Evolutionary conservation across 305 asterid genomes (phyloP).

Genomic region (Solanum hybrid): DNA sequence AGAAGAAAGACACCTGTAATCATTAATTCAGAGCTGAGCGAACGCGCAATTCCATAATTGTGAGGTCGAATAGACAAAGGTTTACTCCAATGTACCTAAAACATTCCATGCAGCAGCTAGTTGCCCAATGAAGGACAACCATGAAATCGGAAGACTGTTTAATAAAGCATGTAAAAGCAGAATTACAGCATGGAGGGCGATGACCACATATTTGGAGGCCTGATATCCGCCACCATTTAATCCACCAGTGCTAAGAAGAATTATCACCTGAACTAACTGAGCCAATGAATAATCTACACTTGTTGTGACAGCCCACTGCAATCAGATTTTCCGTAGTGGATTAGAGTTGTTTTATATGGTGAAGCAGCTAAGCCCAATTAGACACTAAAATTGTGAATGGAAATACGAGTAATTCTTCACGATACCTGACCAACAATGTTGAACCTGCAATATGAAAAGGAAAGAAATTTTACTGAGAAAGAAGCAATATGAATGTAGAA

Average conservation of each 20-base stretch:
- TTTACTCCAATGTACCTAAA: slow-evolving; percentile 34
- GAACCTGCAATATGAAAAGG: slow-evolving; percentile 51
- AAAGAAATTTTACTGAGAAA: not conserved
- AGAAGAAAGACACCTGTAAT: slow-evolving; percentile 80
- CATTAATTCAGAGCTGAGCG: not conserved
- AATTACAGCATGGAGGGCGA: slow-evolving; percentile 63
- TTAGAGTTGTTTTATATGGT: slow-evolving; percentile 7
- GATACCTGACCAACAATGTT: slow-evolving; percentile 94
- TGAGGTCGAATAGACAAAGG: not conserved
- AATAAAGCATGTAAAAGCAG: slow-evolving; percentile 58
- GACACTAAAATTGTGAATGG: slow-evolving; percentile 9
- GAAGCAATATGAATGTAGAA: not conserved
- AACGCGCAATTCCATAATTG: not conserved
- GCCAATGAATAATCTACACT: slow-evolving; percentile 83
- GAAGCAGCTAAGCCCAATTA: not conserved
- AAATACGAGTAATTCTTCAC: not conserved
- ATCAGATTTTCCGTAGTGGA: slow-evolving; percentile 8
- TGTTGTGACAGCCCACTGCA: slow-evolving; percentile 97
- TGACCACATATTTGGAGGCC: slow-evolving; percentile 75
- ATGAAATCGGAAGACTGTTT: slow-evolving; percentile 77
- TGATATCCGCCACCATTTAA: slow-evolving; percentile 72
- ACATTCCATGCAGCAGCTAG: slow-evolving; percentile 92
- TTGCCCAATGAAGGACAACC: slow-evolving; percentile 71
- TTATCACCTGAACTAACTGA: slow-evolving; percentile 78
- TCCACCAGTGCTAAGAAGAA: slow-evolving; percentile 87